phyloP scores from a whole-genome alignment of 179 eudicot genomes.

The Actinidia chinensis region DNA sequence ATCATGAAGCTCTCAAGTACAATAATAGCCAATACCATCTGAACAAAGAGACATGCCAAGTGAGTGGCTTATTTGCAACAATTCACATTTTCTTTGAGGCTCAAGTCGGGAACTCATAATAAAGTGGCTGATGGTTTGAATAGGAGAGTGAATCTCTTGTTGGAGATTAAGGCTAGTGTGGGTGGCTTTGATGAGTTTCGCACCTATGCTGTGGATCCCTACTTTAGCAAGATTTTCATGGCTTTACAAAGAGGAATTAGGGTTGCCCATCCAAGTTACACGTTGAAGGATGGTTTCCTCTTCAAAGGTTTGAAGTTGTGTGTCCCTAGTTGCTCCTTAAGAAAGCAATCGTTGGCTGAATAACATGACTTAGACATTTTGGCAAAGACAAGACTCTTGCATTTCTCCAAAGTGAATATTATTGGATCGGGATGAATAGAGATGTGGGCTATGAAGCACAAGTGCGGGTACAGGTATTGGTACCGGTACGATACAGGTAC shows the following conservation, averaged over 20 bases:
- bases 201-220: background rate
- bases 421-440: too few relatives aligned
- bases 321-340: background rate
- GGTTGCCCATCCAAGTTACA: background rate
- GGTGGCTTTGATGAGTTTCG: background rate
- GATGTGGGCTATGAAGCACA: too few relatives aligned
- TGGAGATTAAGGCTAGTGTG: background rate
- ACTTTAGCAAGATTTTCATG: background rate
- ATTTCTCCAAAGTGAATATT: background rate
- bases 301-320: background rate
- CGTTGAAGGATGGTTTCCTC: constrained; percentile 4
- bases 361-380: background rate
- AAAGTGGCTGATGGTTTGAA: background rate
- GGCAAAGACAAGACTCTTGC: background rate
- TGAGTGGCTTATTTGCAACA: background rate
- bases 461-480: too few relatives aligned
- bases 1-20: background rate
- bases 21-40: background rate
- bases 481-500: too few relatives aligned
- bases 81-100: background rate
- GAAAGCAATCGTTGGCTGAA: background rate
- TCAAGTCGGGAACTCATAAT: background rate
- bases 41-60: background rate
- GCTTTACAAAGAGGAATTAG: background rate
- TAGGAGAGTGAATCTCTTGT: background rate